These are phyloP conservation scores for Oenanthe sinensis DNA, from an alignment of 129 eudicot genomes.

Conservation along the genomic window DNA sequence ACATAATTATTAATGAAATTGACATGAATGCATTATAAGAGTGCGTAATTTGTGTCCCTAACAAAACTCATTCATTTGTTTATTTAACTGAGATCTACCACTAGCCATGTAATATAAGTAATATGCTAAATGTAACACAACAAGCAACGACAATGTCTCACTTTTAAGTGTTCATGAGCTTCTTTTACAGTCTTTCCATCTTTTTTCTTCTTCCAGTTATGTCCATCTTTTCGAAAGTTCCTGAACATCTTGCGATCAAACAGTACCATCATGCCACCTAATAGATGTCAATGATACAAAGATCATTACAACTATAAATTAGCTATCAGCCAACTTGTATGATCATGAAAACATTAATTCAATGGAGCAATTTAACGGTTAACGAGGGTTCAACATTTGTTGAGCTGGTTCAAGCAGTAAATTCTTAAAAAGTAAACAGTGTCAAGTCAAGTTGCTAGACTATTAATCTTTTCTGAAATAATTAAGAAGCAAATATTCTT, in stretches of 20 bases:
- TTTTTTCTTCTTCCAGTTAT: constrained; percentile 92
- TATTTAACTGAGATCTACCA: neutral
- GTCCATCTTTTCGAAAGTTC: constrained; percentile 93
- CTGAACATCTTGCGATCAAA: constrained; percentile 93
- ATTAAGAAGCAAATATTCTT: neutral
- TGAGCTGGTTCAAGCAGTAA: neutral
- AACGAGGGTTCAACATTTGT: neutral
- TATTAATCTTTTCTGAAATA: neutral
- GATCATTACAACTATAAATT: neutral
- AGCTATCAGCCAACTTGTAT: neutral
- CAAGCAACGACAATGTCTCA: constrained; percentile 17
- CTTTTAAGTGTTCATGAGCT: constrained; percentile 97
- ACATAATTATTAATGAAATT: neutral
- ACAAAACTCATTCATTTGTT: neutral
- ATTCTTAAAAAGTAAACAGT: neutral
- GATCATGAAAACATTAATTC: neutral
- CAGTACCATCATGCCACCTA: constrained; percentile 84
- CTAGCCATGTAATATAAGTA: neutral
- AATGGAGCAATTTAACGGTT: neutral
- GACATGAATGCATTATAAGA: neutral
- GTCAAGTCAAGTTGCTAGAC: neutral
- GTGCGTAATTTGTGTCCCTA: neutral
- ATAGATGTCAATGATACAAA: constrained; percentile 18
- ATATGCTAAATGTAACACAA: neutral
- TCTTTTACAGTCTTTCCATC: constrained; percentile 97